phyloP scores from a whole-genome alignment of 2,329 filamentous ascomycete species.

The Dactylonectria estremocensis region DNA sequence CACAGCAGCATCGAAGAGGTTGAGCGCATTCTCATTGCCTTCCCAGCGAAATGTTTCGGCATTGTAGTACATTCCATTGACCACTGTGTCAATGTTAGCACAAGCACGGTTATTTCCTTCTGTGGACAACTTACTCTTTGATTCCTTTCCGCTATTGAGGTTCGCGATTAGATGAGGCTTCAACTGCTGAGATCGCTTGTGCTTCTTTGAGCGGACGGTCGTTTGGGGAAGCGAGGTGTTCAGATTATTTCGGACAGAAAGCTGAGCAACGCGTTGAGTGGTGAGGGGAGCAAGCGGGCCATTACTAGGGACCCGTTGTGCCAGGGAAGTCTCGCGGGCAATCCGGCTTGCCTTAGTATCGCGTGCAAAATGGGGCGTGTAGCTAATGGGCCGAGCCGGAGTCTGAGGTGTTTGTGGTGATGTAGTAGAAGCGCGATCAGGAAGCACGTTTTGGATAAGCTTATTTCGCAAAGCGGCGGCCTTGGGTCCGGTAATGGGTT shows the following conservation, averaged over 20 bases:
- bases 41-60: constrained; percentile 91
- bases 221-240: constrained; percentile 59
- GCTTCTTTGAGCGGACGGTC: constrained; percentile 69
- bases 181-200: constrained; percentile 72
- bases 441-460: constrained; percentile 68
- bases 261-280: constrained; percentile 68
- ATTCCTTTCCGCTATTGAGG: constrained; percentile 79
- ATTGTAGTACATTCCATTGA: constrained; percentile 98
- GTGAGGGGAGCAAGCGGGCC: constrained; percentile 69
- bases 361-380: constrained; percentile 73
- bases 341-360: constrained; percentile 77
- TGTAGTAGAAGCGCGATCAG: constrained; percentile 68
- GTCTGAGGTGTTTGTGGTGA: constrained; percentile 69
- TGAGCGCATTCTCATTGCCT: constrained; percentile 90
- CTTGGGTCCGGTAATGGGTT: constrained; percentile 81
- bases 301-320: constrained; percentile 70
- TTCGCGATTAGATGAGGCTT: constrained; percentile 94
- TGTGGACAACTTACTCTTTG: constrained; percentile 77
- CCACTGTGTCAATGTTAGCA: constrained; percentile 67
- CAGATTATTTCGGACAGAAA: constrained; percentile 65
- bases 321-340: constrained; percentile 73
- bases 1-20: constrained; percentile 79
- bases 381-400: constrained; percentile 63
- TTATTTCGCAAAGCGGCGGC: constrained; percentile 71
- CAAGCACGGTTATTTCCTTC: background rate